Evolutionary conservation across 2,329 filamentous ascomycete genomes (phyloP).

Genomic region (Aspergillus sp.): DNA sequence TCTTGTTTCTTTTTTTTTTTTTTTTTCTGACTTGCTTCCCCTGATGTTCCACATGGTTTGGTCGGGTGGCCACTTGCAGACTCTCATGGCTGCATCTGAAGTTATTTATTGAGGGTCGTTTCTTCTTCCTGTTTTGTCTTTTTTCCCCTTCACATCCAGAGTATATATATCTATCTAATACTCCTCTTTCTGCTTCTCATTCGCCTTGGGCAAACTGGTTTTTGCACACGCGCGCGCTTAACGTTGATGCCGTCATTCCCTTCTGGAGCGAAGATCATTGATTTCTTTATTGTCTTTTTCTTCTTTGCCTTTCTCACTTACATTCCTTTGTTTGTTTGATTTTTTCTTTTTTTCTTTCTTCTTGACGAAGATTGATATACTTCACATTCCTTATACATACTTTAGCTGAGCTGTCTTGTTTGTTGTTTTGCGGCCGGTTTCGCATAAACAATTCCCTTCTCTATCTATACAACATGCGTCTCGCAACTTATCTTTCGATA

Average conservation of each 20-base stretch:
- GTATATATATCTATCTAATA: no score
- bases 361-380: no score
- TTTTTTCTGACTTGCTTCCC: not conserved
- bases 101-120: constrained; percentile 1
- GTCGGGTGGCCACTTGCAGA: not conserved
- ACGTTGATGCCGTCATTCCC: no score
- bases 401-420: not conserved
- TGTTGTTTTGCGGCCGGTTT: not conserved
- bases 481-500: constrained; percentile 20
- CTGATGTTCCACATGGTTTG: not conserved
- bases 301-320: no score
- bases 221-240: no score
- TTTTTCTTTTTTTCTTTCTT: not conserved
- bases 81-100: not conserved
- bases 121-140: constrained; percentile 7
- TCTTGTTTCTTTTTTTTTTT: no score
- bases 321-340: not conserved
- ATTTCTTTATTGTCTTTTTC: no score
- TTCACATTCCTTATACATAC: not conserved
- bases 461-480: constrained; percentile 19
- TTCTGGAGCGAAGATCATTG: no score
- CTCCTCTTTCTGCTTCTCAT: no score
- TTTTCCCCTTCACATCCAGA: constrained; percentile 1
- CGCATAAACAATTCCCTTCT: constrained; percentile 2
- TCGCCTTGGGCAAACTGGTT: no score